Conservation (phyloP, 2,329 filamentous ascomycete species). For the Fusarium protoensiforme region DNA sequence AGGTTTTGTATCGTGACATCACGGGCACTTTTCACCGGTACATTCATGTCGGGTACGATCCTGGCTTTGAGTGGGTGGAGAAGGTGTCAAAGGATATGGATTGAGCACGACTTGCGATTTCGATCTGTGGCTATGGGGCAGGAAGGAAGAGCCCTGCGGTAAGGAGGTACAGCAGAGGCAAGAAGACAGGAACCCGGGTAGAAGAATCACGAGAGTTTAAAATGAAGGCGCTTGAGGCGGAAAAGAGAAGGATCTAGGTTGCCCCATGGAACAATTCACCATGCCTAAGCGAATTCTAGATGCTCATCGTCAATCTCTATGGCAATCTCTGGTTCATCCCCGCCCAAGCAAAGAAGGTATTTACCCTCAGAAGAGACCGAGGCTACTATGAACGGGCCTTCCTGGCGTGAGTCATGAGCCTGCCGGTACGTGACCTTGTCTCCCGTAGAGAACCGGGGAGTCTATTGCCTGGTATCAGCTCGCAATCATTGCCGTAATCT, state of each 20-base stretch:
- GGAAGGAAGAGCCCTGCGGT: background rate
- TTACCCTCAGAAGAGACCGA: background rate
- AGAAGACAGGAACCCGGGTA: background rate
- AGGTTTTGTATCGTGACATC: slow-evolving; percentile 17
- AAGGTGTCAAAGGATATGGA: background rate
- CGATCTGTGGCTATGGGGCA: background rate
- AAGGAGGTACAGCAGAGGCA: background rate
- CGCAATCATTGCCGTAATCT: background rate
- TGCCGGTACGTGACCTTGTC: background rate
- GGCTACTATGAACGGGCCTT: background rate
- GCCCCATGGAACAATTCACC: background rate
- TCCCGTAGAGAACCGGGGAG: background rate
- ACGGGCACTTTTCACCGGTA: background rate
- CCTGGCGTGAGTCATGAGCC: accelerated
- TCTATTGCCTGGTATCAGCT: background rate
- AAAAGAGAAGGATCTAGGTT: background rate
- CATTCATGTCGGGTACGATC: background rate
- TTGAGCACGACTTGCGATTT: background rate
- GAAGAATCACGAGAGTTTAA: background rate
- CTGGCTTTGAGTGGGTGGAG: background rate
- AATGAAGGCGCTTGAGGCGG: background rate
- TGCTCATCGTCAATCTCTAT: background rate
- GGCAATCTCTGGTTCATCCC: background rate
- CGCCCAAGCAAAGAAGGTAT: background rate
- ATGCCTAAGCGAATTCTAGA: background rate